Base-by-base conservation (phyloP, 768 basidiomycete species). In the Ephemerocybe angulata region DNA sequence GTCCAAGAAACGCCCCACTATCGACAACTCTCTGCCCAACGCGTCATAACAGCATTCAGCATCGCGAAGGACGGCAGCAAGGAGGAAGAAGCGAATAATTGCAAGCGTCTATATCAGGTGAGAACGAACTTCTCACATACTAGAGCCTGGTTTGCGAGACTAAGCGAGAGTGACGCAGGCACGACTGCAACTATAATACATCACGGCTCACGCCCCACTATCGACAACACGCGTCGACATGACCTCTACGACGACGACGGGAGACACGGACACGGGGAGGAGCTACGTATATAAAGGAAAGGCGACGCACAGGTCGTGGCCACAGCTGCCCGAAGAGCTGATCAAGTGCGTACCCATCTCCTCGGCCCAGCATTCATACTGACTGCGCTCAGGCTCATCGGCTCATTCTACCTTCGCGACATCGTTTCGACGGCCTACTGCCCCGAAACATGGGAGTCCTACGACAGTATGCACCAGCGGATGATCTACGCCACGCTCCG, bases 401-500 rank as follows among this genome's bases (percentile, higher is more conserved):
- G 80, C 27, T 86, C 85, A 0, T 73, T 80, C 62, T 81, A 80
- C 64, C 76, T 88, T 33, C 76, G 67, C 74, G 80, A 77, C 65
- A 69, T 65, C 59, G 68, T 79, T 24, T 63, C 65, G 0, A 67
- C 65, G 5, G 72, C 62, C 28, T 80, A 82, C 60, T 76, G 71
- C 59, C 86, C 86, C 2, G 70, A 71, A 60, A 62, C 68, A 63
- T 67, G 76, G 75, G 78, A 79, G n/a, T 54, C 67, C 40, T 77
- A 75, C 53, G 78, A 83, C 44, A 65, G 73, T 13, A 88, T 86
- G 87, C 78, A 80, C 41, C 75, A 76, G 10, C 73, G 85, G 56
- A 80, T 86, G 69, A 79, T 84, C 1, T 89, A 81, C 65, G 75
- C 77, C 11, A 73, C 77, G 43, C 67, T 88, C 60, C 85, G 86